Base-by-base conservation (phyloP, 140 eudicot species). In the Ambrosia hybrid region DNA sequence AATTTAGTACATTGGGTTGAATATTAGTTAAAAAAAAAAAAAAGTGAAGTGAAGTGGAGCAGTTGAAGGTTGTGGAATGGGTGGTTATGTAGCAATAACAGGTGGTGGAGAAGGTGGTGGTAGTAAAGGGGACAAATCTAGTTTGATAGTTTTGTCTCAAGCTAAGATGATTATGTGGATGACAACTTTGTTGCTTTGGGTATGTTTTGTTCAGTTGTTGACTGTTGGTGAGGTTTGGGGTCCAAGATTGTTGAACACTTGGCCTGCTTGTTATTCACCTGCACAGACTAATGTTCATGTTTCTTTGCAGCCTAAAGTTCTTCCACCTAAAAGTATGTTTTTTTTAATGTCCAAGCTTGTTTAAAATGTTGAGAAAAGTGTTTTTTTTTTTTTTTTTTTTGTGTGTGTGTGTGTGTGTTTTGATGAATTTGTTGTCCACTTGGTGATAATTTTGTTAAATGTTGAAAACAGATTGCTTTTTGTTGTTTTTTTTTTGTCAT, bases 181-280 rank as follows among this genome's bases (percentile, higher is more conserved):
- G 71, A 73, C 84, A 21, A 81, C 77, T 41, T 76, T 87, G 66
- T 67, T 84, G 66, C 39, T 87, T 1, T 84, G 89, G 92, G 73
- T 80, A 72, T 82, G 83, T 81, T 82, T 87, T 39, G 78, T 87
- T 55, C 82, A 83, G 46, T 79, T 84, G 30, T 69, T 81, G 60
- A 78, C 89, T 12, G 78, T 81, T 69, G 89, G 92, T 67, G 92
- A 87, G 67, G 62, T 79, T 60, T 84, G 87, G 92, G 88, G 87
- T 51, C 92, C 92, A 51, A 84, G 78, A 55, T 76, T 87, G 82
- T 76, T 87, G 80, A 87, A 84, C 75, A 78, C 79, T 61, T 87
- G 87, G 89, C 87, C 89, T 79, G 79, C 89, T 70, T 84, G 87
- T 80, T 87, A 76, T 59, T 57, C 81, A 33, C 51, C 79, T 60